Base-by-base conservation (phyloP, 2,329 filamentous ascomycete genomes). In the Coleophoma eucalyptorum region DNA sequence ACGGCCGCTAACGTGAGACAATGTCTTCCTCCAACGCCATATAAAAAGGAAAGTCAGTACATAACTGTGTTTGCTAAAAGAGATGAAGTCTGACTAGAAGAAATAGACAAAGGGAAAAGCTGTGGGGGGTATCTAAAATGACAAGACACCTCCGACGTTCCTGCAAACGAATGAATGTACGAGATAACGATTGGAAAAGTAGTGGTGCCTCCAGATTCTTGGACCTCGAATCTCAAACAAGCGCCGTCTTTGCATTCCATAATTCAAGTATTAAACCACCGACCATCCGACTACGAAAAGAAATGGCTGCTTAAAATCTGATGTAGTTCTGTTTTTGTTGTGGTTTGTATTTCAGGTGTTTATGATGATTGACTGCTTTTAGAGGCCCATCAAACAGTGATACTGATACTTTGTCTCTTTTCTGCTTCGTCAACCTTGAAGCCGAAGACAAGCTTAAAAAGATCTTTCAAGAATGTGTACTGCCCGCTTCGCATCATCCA, bases 401-500 rank as follows among this genome's bases (percentile, higher is more conserved):
- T 86, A 53, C 78, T 82, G 44, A 85, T 74, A 50, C 78, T 81
- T 62, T 88, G 87, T 56, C 86, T 76, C 49, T 76, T 72, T 43
- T 87, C 83, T 1, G 83, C 86, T 61, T 96, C 91, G 50, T 96
- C 90, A 15, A 90, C 71, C 44, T 86, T 81, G 63, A 93, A 93
- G 3, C 90, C 88, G 67, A 95, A 96, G 3, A 96, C 90, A 38
- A 93, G 77, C 48, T 82, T 80, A 71, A 89, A 97, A 13, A 97
- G 74, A 61, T 96, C 91, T 46, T 83, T 78, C 55, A 97, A 72
- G 77, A 93, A 97, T 8, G 75, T 75, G 67, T 94, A 94, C 60
- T 91, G 83, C 50, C 82, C 78, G 26, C 81, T 84, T 50, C 82
- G 76, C 48, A 81, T 80, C 80, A 96, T 89, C 75, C 86, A 86